Base-by-base conservation (phyloP, 768 basidiomycete genomes). In the Lentinula sp. region DNA sequence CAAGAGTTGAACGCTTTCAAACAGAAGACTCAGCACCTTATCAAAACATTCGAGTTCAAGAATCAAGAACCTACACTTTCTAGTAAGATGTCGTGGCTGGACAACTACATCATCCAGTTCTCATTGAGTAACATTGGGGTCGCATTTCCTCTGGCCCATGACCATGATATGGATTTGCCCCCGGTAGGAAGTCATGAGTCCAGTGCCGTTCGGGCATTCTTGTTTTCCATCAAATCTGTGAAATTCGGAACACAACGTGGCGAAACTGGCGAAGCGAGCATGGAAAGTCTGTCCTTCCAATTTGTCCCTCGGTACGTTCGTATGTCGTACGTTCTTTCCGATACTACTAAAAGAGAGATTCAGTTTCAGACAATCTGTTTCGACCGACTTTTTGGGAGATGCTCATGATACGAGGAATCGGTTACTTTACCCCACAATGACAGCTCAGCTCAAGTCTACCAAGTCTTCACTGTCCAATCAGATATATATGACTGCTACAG, bases 1-100 rank as follows among this genome's bases (percentile, higher is more conserved):
- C 73, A 79, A 0, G 93, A 98, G 65, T 75, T 97, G 7, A 85
- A 84, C 45, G 86, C 88, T 51, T 92, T 98, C 75, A 92, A 89
- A 66, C 86, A 87, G 69, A 93, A 90, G 75, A 88, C 86, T 21
- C 84, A 79, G 65, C 83, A 72, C 37, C 80, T 98, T 59, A 78
- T 95, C 48, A 81, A 81, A 61, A 88, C 89, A 1, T 86, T 94
- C 58, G 93, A 93, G 62, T 76, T 84, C 43, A 82, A 84, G 59
- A 67, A 45, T 75, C n/a, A 76, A 75, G 62, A 63, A 35, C 45
- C 53, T 23, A 63, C 71, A 56, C 67, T 67, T 45, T 70, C 74
- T 32, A 67, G 73, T 60, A 69, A 75, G 32, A 67, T 76, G 0
- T 75, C 83, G 5, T 87, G 85, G 85, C 67, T 91, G 16, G 79